Evolutionary conservation across 345 rosid species (phyloP), one percentile per base, ranked within the genome.

Genomic region (Linum tenue): DNA sequence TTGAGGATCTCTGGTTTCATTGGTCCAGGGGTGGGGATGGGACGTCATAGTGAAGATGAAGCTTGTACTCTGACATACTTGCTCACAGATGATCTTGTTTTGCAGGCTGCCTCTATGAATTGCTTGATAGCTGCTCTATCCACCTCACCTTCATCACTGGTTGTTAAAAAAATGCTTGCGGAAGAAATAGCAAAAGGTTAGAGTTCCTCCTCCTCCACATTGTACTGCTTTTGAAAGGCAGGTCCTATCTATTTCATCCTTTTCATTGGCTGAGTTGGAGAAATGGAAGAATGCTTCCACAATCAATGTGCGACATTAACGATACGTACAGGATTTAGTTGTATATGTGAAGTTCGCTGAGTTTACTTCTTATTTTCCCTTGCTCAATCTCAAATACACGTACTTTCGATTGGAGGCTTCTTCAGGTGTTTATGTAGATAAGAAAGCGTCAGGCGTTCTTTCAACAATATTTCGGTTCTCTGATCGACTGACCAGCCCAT

Each of bases 101-200:
- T 63, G 66, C 75, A 92, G 98, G 94, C 79, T 70, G 82, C 90
- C 66, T 75, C 86, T 73, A 72, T 87, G 70, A 77, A 83, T 77
- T 92, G 97, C 84, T 68, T 92, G 83, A 77, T 89, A 9, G 80
- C 87, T 67, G 89, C 97, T 70, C 79, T 90, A 55, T 87, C 97
- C 63, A 80, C 86, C 64, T 82, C 87, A 75, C 86, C 92, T 73
- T 75, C 90, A 70, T 78, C 70, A 7, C 71, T 69, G 59, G 72
- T 70, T 62, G 85, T 90, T 65, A 83, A 83, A 70, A 77, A 79
- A 75, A 82, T 90, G 84, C 85, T 90, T 61, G 64, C 70, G 51
- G 82, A 78, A 74, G 94, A 89, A 81, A 71, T 64, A n/a, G 77
- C 84, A 16, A 62, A 79, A 80, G 96, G 97, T 92, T 67, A 58